A percentile compares a stretch with the other conserved stretches of the same genome.
These are phyloP conservation scores for Erucastrum elatum DNA, from an alignment of 345 rosid species.

Conservation along the genomic window DNA sequence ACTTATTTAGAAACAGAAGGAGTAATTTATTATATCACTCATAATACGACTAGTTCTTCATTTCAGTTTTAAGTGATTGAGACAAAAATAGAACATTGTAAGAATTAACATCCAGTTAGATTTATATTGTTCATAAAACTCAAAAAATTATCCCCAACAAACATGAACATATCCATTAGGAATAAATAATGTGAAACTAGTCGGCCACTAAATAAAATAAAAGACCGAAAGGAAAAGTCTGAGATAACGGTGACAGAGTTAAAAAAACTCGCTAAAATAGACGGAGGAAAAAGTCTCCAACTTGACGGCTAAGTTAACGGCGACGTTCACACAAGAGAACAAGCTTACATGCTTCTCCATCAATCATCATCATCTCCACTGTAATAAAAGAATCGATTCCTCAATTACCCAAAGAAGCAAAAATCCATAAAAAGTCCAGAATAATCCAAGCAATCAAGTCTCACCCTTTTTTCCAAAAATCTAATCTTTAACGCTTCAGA, in stretches of 20 bases:
- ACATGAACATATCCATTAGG: neutral
- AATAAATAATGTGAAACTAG: too few relatives aligned
- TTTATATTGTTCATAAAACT: neutral
- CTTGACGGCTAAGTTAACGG: constrained; percentile 43
- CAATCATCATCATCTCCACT: neutral
- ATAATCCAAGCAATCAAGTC: neutral
- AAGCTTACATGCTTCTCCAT: neutral
- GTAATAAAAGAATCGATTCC: constrained; percentile 21
- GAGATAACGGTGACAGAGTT: constrained; percentile 23
- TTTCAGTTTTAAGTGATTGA: neutral
- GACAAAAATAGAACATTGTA: neutral
- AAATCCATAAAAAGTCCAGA: neutral
- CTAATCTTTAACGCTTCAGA: constrained; percentile 19
- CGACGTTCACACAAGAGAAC: constrained; percentile 30
- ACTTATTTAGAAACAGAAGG: too few relatives aligned
- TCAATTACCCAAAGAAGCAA: constrained; percentile 26
- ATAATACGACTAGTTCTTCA: constrained; percentile 11
- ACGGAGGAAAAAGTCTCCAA: constrained; percentile 39
- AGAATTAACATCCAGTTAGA: neutral
- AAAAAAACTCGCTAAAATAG: constrained; percentile 13
- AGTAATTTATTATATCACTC: neutral
- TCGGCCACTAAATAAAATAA: neutral
- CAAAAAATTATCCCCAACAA: neutral
- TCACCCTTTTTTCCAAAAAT: neutral
- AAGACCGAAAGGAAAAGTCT: neutral